These are phyloP conservation scores for Gossypium bickii DNA, from an alignment of 345 rosid species.

Conservation along the genomic window DNA sequence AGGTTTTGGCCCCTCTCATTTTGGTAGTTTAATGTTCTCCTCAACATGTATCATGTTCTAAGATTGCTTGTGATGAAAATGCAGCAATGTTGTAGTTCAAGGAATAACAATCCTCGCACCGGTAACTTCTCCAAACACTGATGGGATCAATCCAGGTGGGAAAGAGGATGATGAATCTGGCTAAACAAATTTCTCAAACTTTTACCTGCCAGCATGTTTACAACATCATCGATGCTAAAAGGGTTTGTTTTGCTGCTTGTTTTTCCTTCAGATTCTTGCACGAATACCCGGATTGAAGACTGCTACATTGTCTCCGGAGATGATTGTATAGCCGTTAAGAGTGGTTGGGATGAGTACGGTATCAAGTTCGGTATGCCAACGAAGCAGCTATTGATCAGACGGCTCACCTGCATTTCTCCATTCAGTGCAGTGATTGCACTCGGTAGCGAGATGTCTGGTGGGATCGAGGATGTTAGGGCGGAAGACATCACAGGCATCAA, in stretches of 20 bases:
- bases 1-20: constrained; percentile 31
- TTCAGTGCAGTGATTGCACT: constrained; percentile 81
- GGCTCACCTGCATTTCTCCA: constrained; percentile 84
- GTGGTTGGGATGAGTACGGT: constrained; percentile 89
- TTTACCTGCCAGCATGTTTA: not conserved
- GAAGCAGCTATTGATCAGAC: constrained; percentile 61
- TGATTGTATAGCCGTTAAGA: constrained; percentile 80
- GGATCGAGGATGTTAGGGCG: constrained; percentile 68
- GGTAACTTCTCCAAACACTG: constrained; percentile 76
- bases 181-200: not conserved
- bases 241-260: not conserved
- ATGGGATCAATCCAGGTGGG: constrained; percentile 78
- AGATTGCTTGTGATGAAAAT: not conserved
- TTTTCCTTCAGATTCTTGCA: constrained; percentile 56
- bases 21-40: not conserved
- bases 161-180: not conserved
- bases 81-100: constrained; percentile 61
- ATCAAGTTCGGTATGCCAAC: constrained; percentile 61
- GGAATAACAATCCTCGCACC: constrained; percentile 79
- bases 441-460: constrained; percentile 95
- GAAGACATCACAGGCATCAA: constrained; percentile 67
- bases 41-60: not conserved
- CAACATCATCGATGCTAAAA: not conserved
- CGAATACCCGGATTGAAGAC: constrained; percentile 64
- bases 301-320: constrained; percentile 82